Base-by-base conservation (phyloP, 495 filamentous ascomycete genomes). In the Poronia punctata region DNA sequence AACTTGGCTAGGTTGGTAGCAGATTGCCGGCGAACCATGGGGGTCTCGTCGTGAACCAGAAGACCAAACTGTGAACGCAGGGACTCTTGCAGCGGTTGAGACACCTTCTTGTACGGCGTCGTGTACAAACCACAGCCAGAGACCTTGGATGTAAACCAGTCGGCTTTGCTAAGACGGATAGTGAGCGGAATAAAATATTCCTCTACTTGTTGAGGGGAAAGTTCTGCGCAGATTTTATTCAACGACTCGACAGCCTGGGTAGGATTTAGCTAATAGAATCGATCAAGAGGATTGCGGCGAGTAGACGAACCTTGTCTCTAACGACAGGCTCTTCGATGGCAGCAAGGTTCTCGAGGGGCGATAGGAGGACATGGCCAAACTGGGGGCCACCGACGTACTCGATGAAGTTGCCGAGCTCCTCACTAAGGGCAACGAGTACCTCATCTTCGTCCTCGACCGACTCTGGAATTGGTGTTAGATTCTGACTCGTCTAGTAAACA, bases 81-180 rank as follows among this genome's bases (percentile, higher is more conserved):
- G 43, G 74, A 80, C 65, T 95, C 86, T 61, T 97, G 93, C 46
- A 84, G 77, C n/a, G 79, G 68, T 10, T 80, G 74, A 11, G 84
- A 78, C 38, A 90, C 85, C 70, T 90, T 94, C 39, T 74, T 79
- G 74, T 98, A 98, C 45, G 92, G 90, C 30, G 81, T 75, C 52
- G 82, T 88, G 65, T 90, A 97, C 27, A 98, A 83, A 32, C 90
- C 92, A 48, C 92, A 93, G 6, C 89, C 92, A 10, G 92, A 98
- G 37, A 98, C 92, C 65, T 97, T 98, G 45, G 93, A 97, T 20
- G 92, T 98, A 59, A 98, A 98, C 92, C 92, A 98, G 70, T 98
- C 92, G 62, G 92, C 93, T 76, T 96, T 97, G 40, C 92, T 94
- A 38, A 98, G 83, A 50, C 92, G 85, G 53, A 95, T 77, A 38